Conservation (phyloP, 768 basidiomycete species). For the Tulasnella sp. region DNA sequence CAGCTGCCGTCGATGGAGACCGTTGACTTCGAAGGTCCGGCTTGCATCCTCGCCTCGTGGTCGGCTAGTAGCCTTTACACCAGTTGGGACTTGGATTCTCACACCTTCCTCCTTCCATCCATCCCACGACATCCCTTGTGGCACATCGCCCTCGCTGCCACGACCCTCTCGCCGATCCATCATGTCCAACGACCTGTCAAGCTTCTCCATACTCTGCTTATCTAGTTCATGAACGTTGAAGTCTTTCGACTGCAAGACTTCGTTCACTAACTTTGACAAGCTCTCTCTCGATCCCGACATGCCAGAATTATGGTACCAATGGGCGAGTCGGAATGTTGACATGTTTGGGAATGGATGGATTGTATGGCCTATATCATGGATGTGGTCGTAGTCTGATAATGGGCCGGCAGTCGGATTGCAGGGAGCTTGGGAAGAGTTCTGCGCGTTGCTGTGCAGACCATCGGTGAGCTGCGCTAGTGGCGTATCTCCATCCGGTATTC, state of each 20-base stretch:
- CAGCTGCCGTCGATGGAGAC: constrained; percentile 7
- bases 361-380: neutral
- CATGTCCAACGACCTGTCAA: neutral
- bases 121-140: neutral
- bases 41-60: neutral
- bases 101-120: constrained; percentile 15
- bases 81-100: constrained; percentile 4
- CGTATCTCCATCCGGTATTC: neutral
- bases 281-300: too few species aligned
- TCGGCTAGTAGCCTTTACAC: neutral
- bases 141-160: neutral
- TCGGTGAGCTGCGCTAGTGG: neutral
- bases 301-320: neutral
- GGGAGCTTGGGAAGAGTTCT: too few species aligned
- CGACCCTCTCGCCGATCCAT: neutral
- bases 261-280: too few species aligned
- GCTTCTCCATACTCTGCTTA: neutral
- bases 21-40: neutral
- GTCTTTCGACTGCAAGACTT: neutral
- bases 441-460: too few species aligned
- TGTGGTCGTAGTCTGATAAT: too few species aligned
- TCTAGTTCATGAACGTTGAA: neutral
- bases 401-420: too few species aligned
- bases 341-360: neutral
- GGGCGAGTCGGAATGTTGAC: neutral